Conservation (phyloP, 2,329 filamentous ascomycete species). For the Trichoderma citrinoviride region DNA sequence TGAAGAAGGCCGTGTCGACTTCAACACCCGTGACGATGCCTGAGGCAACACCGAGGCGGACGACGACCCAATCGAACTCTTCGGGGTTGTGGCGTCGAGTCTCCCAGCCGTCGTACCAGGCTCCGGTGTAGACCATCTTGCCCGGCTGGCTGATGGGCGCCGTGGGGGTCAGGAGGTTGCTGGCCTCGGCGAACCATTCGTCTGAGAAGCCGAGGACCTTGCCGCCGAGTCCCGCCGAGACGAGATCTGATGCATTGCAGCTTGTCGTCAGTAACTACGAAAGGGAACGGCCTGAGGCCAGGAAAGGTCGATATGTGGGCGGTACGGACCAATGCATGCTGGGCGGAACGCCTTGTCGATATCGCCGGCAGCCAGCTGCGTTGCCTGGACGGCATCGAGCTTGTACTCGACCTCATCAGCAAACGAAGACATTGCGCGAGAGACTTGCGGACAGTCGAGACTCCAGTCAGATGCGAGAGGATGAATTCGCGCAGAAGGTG, state of each 20-base stretch:
- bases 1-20: constrained; percentile 79
- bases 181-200: constrained; percentile 66
- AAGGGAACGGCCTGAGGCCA: background rate
- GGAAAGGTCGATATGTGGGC: background rate
- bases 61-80: constrained; percentile 65
- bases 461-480: background rate
- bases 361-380: constrained; percentile 48
- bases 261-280: background rate
- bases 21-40: constrained; percentile 72
- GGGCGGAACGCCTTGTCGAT: constrained; percentile 63
- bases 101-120: constrained; percentile 72
- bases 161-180: constrained; percentile 62
- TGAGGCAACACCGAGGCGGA: constrained; percentile 65
- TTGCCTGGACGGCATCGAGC: constrained; percentile 53
- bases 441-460: background rate
- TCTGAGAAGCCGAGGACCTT: constrained; percentile 65
- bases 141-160: constrained; percentile 61
- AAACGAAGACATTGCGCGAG: constrained; percentile 36
- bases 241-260: constrained; percentile 56
- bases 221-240: constrained; percentile 60
- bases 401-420: constrained; percentile 52
- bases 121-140: constrained; percentile 67
- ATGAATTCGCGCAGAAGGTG: background rate
- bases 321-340: constrained; percentile 54
- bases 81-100: constrained; percentile 63